These are phyloP conservation scores for Cymbopogon citratus DNA, from an alignment of 176 grass and related monocot genomes.

Conservation along the genomic window DNA sequence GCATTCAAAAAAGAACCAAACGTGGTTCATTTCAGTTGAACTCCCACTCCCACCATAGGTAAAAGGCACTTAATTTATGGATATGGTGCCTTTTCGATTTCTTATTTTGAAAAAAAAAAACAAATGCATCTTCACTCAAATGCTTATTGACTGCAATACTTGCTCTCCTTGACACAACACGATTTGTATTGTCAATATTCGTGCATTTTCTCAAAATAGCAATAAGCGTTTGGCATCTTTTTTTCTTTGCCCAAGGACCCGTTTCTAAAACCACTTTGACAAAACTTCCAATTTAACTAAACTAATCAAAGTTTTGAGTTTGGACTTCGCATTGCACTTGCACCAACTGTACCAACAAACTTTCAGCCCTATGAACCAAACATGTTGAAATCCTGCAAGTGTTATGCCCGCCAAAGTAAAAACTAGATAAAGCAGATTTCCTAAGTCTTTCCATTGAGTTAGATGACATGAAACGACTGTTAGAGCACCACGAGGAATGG, in stretches of 20 bases:
- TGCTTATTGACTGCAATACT: not conserved
- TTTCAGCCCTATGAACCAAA: not conserved
- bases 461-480: not conserved
- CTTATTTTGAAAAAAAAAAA: not conserved
- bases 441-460: not conserved
- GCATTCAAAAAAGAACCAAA: conserved; percentile 15
- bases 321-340: not conserved
- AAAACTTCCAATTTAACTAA: not conserved
- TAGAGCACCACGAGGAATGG: not conserved
- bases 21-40: not conserved
- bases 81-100: not conserved
- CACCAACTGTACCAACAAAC: conserved; percentile 10
- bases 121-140: not conserved
- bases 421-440: not conserved
- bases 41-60: not conserved
- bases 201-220: not conserved
- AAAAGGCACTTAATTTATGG: not conserved
- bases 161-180: not conserved
- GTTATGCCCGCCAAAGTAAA: not conserved
- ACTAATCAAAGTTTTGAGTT: not conserved
- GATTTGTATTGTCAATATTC: not conserved
- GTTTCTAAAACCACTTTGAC: not conserved
- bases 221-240: not conserved
- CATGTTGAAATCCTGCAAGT: conserved; percentile 1
- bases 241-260: not conserved